Evolutionary conservation across 225 moss, liverwort and hornwort genomes (phyloP).

Genomic region (Pseudoscleropodium purum): DNA sequence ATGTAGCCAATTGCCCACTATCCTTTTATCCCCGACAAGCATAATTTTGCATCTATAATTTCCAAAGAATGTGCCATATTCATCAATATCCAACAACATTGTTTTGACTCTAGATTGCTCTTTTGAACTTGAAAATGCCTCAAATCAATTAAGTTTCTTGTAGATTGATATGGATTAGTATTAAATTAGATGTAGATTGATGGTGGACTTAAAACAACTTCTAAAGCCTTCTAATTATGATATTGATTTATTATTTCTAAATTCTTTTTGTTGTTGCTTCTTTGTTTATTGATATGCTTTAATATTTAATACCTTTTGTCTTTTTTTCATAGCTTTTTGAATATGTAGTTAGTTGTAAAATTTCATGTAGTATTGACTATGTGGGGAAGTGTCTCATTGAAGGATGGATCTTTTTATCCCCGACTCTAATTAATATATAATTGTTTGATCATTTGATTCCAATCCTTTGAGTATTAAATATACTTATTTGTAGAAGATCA

Average conservation of each 20-base stretch:
- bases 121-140: neutral
- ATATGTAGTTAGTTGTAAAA: neutral
- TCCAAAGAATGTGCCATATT: neutral
- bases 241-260: neutral
- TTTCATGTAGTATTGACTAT: neutral
- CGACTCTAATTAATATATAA: neutral
- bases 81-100: neutral
- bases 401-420: neutral
- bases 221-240: neutral
- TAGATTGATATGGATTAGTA: neutral
- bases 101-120: neutral
- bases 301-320: neutral
- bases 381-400: rapidly evolving
- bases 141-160: neutral
- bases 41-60: neutral
- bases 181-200: neutral
- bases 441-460: neutral
- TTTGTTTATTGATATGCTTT: neutral
- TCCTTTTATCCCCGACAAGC: rapidly evolving
- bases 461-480: neutral
- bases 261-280: neutral
- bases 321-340: neutral
- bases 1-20: neutral
- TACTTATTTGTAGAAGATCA: neutral
- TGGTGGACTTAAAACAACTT: neutral